Evolutionary conservation across 305 asterid genomes (phyloP).

Genomic region (Fraxinus albicans): DNA sequence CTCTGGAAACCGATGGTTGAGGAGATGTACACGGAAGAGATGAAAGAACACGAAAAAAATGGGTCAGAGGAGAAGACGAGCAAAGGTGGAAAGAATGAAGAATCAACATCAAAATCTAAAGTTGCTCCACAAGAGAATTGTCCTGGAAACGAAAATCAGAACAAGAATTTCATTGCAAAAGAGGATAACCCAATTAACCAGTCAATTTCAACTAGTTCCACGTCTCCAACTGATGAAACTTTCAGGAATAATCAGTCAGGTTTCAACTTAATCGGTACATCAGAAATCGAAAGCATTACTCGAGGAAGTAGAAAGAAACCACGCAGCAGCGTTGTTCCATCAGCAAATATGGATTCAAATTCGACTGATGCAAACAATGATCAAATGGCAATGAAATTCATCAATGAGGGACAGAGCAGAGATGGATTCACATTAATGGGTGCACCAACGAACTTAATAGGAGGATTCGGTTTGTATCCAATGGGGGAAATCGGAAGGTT

Average conservation of each 20-base stretch:
- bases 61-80: constrained; percentile 48
- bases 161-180: constrained; percentile 29
- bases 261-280: constrained; percentile 63
- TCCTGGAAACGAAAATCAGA: constrained; percentile 38
- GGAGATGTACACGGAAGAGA: constrained; percentile 83
- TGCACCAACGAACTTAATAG: constrained; percentile 78
- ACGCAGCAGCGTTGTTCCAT: constrained; percentile 22
- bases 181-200: constrained; percentile 31
- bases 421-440: constrained; percentile 69
- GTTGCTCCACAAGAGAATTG: constrained; percentile 30
- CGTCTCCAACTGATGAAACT: constrained; percentile 39
- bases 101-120: constrained; percentile 54
- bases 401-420: constrained; percentile 49
- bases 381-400: constrained; percentile 46
- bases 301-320: constrained; percentile 72
- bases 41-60: constrained; percentile 66
- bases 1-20: constrained; percentile 98
- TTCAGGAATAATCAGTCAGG: constrained; percentile 37
- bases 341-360: constrained; percentile 35
- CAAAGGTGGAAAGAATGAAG: constrained; percentile 55
- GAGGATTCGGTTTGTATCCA: constrained; percentile 84
- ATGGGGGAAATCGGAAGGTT: constrained; percentile 75
- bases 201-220: constrained; percentile 20
- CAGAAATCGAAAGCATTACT: constrained; percentile 56
- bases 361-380: constrained; percentile 29